Evolutionary conservation across 2,329 filamentous ascomycete species (phyloP).

Genomic region (Xylariaceae sp.): DNA sequence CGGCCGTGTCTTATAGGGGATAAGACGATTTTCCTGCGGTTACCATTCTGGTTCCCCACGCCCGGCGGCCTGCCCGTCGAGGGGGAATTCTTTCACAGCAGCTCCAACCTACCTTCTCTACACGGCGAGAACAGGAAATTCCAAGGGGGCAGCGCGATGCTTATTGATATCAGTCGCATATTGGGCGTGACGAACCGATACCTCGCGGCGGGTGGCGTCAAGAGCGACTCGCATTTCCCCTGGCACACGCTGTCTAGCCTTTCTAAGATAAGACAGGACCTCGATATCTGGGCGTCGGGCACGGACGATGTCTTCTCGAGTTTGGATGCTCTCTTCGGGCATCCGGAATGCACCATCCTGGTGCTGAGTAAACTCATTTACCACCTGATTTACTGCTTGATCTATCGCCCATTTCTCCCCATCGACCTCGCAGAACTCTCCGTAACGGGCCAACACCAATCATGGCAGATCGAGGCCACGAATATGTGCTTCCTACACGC

Average conservation of each 20-base stretch:
- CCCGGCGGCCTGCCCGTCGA: conserved; percentile 60
- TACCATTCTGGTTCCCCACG: conserved; percentile 69
- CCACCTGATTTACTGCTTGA: conserved; percentile 79
- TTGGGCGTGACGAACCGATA: conserved; percentile 81
- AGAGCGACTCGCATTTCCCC: conserved; percentile 84
- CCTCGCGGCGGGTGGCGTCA: conserved; percentile 77
- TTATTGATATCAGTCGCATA: conserved; percentile 80
- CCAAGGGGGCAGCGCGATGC: conserved; percentile 72
- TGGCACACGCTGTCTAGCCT: conserved; percentile 84
- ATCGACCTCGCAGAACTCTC: conserved; percentile 78
- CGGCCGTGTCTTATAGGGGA: conserved; percentile 76
- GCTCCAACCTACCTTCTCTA: conserved; percentile 71
- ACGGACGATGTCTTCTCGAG: conserved; percentile 76
- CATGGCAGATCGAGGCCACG: conserved; percentile 88
- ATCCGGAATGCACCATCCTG: conserved; percentile 71
- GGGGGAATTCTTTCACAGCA: conserved; percentile 75
- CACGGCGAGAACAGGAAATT: conserved; percentile 64
- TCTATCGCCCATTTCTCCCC: conserved; percentile 82
- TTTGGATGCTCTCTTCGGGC: conserved; percentile 69
- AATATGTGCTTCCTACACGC: conserved; percentile 83
- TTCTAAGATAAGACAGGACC: conserved; percentile 78
- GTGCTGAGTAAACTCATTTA: conserved; percentile 84
- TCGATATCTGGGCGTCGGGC: conserved; percentile 80
- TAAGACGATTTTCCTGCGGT: conserved; percentile 67
- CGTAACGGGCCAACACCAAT: conserved; percentile 77